A percentile compares a stretch with the other conserved stretches of the same genome.
Evolutionary conservation across 2,329 filamentous ascomycete genomes (phyloP).

Genomic region (Fusarium sp.): DNA sequence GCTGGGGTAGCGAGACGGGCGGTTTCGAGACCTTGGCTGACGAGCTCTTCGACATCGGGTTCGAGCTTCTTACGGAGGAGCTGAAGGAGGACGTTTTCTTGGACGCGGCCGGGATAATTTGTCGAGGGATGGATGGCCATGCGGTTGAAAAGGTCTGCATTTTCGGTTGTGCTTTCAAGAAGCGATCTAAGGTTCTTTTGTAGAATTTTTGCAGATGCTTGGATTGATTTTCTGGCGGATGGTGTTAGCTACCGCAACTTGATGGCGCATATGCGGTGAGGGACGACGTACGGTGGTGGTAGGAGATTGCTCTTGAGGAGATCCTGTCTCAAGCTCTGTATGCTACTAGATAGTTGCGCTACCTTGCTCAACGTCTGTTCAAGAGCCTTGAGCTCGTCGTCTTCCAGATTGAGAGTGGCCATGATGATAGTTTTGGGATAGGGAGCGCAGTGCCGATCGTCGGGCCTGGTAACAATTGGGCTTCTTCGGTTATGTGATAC

Average conservation of each 20-base stretch:
- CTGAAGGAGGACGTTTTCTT: conserved; percentile 73
- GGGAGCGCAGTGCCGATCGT: background rate
- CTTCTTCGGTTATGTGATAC: background rate
- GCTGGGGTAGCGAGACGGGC: conserved; percentile 58
- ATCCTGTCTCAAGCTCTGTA: conserved; percentile 71
- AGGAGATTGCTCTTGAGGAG: conserved; percentile 72
- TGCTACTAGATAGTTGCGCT: conserved; percentile 74
- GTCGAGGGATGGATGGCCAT: conserved; percentile 81
- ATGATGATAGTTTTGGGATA: conserved; percentile 38
- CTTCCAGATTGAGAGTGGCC: conserved; percentile 61
- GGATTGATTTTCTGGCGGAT: conserved; percentile 70
- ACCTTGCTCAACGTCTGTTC: conserved; percentile 77
- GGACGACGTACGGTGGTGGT: conserved; percentile 67
- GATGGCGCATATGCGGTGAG: background rate
- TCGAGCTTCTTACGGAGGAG: conserved; percentile 87
- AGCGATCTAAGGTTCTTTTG: conserved; percentile 76
- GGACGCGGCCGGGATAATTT: conserved; percentile 76
- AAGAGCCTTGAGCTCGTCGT: conserved; percentile 73
- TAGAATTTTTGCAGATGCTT: conserved; percentile 77
- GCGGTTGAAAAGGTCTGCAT: conserved; percentile 74
- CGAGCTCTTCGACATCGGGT: conserved; percentile 78
- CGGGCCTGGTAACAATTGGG: background rate
- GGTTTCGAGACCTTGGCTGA: conserved; percentile 69
- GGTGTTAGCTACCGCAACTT: conserved; percentile 13
- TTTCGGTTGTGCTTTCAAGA: conserved; percentile 71